A percentile compares a stretch with the other conserved stretches of the same genome.
phyloP scores from a whole-genome alignment of 2,329 filamentous ascomycete species.

The Plenodomus tracheiphilus region DNA sequence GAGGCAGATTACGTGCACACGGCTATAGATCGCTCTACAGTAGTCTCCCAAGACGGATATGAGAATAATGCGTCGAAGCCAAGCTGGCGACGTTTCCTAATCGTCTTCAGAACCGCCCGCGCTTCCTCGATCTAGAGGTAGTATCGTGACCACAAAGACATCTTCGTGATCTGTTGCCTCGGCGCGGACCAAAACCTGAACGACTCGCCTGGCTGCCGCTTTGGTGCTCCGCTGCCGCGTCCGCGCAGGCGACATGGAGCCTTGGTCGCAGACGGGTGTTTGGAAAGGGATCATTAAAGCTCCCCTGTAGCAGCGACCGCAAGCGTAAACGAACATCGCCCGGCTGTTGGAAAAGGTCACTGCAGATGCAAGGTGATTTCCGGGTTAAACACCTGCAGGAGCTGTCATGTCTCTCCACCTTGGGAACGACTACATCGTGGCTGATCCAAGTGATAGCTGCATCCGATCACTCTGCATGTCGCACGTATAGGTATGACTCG shows the following conservation, averaged over 20 bases:
- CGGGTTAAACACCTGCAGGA: background rate
- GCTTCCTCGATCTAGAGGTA: conserved; percentile 4
- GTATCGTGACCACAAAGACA: conserved; percentile 1
- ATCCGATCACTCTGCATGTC: background rate
- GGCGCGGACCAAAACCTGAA: conserved; percentile 1
- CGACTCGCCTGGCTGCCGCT: conserved; percentile 9
- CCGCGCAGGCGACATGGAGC: conserved; percentile 2
- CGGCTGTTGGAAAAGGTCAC: conserved; percentile 1
- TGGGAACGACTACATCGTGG: background rate
- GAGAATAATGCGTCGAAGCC: conserved; percentile 10
- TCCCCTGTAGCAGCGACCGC: background rate
- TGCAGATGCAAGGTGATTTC: background rate
- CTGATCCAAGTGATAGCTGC: background rate
- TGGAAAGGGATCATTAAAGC: background rate
- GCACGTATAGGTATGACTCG: background rate
- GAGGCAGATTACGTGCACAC: too few relatives aligned
- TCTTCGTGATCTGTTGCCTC: conserved; percentile 5
- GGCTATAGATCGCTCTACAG: background rate
- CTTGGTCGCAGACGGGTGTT: conserved; percentile 4
- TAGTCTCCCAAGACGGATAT: background rate
- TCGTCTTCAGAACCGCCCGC: background rate
- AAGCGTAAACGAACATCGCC: background rate
- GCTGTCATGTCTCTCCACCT: background rate
- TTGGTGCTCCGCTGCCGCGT: conserved; percentile 5
- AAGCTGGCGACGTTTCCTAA: conserved; percentile 9